phyloP scores from a whole-genome alignment of 768 basidiomycete species.

The Xerocomus spinulosus region DNA sequence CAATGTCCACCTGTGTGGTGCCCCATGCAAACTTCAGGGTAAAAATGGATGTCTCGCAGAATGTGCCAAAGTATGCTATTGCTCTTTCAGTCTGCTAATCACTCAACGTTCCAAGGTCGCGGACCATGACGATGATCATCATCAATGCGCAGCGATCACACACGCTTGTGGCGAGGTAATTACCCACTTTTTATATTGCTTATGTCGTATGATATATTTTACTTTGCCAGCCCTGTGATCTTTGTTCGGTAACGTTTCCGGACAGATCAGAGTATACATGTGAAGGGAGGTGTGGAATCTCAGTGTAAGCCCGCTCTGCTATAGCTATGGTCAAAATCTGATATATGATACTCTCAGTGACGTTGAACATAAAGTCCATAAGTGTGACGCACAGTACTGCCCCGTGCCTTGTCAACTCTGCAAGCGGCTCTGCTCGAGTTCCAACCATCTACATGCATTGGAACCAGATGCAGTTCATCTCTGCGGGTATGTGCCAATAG shows the following conservation, averaged over 20 bases:
- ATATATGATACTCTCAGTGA: conserved; percentile 38
- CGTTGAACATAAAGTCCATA: conserved; percentile 41
- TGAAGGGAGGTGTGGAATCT: conserved; percentile 36
- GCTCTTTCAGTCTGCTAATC: not conserved
- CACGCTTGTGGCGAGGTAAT: conserved; percentile 58
- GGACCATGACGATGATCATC: conserved; percentile 45
- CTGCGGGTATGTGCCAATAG: conserved; percentile 59
- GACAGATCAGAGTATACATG: conserved; percentile 38
- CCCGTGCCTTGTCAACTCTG: conserved; percentile 53
- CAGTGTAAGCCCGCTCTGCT: conserved; percentile 8
- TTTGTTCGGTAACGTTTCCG: conserved; percentile 27
- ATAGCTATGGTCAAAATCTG: not conserved
- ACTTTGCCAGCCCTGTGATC: conserved; percentile 37
- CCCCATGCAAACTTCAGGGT: conserved; percentile 40
- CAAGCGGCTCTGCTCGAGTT: conserved; percentile 44
- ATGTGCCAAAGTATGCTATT: conserved; percentile 44
- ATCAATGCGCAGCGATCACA: conserved; percentile 48
- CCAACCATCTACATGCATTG: conserved; percentile 53
- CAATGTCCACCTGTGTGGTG: conserved; percentile 51
- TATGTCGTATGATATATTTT: no score
- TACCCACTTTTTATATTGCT: conserved; percentile 1
- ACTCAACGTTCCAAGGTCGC: conserved; percentile 42
- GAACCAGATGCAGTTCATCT: conserved; percentile 40
- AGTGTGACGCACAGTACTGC: conserved; percentile 49
- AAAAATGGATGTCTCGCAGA: conserved; percentile 47